Base-by-base conservation (phyloP, 2,329 filamentous ascomycete genomes). In the Ophiostoma sp. region DNA sequence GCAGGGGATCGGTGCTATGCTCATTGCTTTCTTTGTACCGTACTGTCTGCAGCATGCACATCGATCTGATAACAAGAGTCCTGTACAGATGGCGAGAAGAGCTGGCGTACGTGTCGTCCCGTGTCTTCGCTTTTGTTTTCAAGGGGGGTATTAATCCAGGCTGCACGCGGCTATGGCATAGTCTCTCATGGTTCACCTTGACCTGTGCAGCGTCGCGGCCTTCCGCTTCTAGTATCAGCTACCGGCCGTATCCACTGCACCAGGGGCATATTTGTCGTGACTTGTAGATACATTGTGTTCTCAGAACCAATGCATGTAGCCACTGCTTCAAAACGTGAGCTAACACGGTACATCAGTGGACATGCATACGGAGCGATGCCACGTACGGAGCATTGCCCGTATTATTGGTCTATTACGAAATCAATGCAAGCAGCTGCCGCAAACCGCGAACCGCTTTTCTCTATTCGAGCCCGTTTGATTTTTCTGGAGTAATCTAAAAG, bases 331-430 rank as follows among this genome's bases (percentile, higher is more conserved):
- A 9, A 6, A 38, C 4, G 27, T 40, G 27, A 11, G 55, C 27
- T 27, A 27, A 27, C 27, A 27, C 27, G 27, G 27, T 27, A 27
- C 5, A 60, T 40, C 55, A 18, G 55, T 60, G 55, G 55, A 38
- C 49, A n/a, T 60, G 55, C 55, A 60, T 60, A 60, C 55, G 55
- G 55, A 60, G 55, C 27, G 38, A 60, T 60, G 55, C 55, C 55
- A 38, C 14, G 55, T 60, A 60, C 27, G 27, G 55, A 38, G 9
- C 18, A 60, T 60, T 18, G 27, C 38, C 55, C 27, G 55, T 60
- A 18, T 8, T 60, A 18, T 8, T 55, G 3, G 49, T 60, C 6
- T 4, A 40, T 60, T 60, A 38, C 27, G 55, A 55, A 36, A 16
- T 60, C 14, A 16, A 18, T 14, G 9, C 52, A 55, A 58, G 9